phyloP scores from a whole-genome alignment of 495 filamentous ascomycete genomes.

The Penicillium nucicola region DNA sequence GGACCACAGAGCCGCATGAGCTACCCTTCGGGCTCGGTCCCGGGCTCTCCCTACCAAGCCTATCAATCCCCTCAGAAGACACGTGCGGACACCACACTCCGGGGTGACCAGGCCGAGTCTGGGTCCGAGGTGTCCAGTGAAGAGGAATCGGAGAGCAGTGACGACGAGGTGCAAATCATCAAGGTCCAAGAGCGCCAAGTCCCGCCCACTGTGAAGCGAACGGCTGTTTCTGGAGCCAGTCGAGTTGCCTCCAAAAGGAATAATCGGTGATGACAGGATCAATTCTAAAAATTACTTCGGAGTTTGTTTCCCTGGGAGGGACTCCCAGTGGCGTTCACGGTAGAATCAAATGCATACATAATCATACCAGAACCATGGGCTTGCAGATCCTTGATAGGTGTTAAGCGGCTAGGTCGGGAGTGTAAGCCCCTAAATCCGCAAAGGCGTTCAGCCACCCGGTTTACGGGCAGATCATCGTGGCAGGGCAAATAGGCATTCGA shows the following conservation, averaged over 20 bases:
- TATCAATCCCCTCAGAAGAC: constrained; percentile 5
- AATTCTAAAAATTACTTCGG: neutral
- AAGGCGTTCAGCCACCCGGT: constrained; percentile 3
- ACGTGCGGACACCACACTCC: constrained; percentile 11
- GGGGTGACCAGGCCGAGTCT: constrained; percentile 15
- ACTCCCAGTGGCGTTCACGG: constrained; percentile 3
- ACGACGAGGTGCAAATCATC: constrained; percentile 35
- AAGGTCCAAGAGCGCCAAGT: constrained; percentile 29
- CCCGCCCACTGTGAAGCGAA: constrained; percentile 15
- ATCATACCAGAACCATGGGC: no score
- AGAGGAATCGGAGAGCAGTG: constrained; percentile 23
- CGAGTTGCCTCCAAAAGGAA: constrained; percentile 23
- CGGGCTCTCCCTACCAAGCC: constrained; percentile 10
- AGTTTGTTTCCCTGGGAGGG: neutral
- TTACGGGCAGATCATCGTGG: neutral
- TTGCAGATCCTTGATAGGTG: neutral
- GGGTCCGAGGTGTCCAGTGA: constrained; percentile 20
- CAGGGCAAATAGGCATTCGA: neutral
- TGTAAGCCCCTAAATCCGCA: neutral
- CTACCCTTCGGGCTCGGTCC: constrained; percentile 6
- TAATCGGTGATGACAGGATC: constrained; percentile 17
- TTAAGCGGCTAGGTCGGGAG: neutral
- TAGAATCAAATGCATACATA: constrained; percentile 1
- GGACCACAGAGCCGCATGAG: constrained; percentile 22
- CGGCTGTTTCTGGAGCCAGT: constrained; percentile 12